Conservation (phyloP, 495 filamentous ascomycete species). For the Neurospora intermedia region DNA sequence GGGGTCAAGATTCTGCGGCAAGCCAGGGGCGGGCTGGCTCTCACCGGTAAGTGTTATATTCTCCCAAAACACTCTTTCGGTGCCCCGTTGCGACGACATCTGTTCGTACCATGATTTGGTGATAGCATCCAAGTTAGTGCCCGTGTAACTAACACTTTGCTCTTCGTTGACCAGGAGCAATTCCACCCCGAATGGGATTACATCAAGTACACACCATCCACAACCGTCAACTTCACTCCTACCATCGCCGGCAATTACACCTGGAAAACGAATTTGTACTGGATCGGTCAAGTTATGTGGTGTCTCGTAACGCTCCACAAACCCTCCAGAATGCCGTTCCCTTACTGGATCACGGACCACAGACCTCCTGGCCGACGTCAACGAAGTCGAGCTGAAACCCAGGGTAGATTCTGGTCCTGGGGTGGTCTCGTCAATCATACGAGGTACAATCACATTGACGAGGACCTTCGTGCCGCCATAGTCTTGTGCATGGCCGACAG, state of each 20-base stretch:
- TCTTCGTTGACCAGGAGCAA: neutral
- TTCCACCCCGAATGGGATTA: constrained; percentile 1
- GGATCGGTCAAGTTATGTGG: neutral
- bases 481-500: neutral
- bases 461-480: neutral
- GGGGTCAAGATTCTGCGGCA: neutral
- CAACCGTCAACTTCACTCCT: neutral
- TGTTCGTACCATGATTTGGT: neutral
- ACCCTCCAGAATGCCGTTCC: neutral
- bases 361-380: neutral
- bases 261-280: neutral
- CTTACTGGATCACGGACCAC: neutral
- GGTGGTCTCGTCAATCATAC: neutral
- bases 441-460: neutral
- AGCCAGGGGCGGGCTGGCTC: neutral
- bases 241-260: neutral
- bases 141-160: neutral
- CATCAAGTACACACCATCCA: neutral
- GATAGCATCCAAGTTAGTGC: neutral
- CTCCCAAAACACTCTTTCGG: neutral
- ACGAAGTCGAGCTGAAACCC: neutral
- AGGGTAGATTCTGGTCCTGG: neutral
- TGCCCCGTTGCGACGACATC: neutral
- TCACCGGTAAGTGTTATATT: neutral
- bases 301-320: neutral